Conservation (phyloP, 2,329 filamentous ascomycete genomes). For the Gliomastix tumulicola region DNA sequence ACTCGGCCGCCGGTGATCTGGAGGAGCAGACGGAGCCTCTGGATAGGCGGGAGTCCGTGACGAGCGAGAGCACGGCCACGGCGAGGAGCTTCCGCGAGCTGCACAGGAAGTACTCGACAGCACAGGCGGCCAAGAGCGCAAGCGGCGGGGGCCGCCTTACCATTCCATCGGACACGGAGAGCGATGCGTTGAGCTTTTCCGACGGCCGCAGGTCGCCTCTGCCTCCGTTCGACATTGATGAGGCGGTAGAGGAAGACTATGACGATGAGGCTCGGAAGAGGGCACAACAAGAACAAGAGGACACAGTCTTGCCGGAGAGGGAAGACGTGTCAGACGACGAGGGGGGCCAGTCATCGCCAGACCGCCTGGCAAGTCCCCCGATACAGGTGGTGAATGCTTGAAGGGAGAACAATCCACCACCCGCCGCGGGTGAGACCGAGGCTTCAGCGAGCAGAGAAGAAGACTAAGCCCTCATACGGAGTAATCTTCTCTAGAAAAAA, state of each 20-base stretch:
- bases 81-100: constrained; percentile 58
- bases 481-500: no score
- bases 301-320: no score
- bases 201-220: constrained; percentile 51
- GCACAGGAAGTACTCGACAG: constrained; percentile 51
- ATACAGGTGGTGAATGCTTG: no score
- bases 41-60: constrained; percentile 52
- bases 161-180: constrained; percentile 50
- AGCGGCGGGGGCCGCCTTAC: constrained; percentile 32
- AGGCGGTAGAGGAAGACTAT: constrained; percentile 7
- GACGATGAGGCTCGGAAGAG: constrained; percentile 2
- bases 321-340: no score
- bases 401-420: no score
- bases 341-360: no score
- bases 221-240: constrained; percentile 36
- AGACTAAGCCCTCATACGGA: no score
- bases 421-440: no score
- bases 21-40: constrained; percentile 31
- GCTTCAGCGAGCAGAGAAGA: no score
- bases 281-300: no score
- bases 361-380: no score
- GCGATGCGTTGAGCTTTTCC: constrained; percentile 54
- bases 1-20: constrained; percentile 39
- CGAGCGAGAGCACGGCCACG: constrained; percentile 61
- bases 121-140: constrained; percentile 35